Evolutionary conservation across 257 asterid genomes (phyloP).

Genomic region (Lithospermum erythrorhizon): DNA sequence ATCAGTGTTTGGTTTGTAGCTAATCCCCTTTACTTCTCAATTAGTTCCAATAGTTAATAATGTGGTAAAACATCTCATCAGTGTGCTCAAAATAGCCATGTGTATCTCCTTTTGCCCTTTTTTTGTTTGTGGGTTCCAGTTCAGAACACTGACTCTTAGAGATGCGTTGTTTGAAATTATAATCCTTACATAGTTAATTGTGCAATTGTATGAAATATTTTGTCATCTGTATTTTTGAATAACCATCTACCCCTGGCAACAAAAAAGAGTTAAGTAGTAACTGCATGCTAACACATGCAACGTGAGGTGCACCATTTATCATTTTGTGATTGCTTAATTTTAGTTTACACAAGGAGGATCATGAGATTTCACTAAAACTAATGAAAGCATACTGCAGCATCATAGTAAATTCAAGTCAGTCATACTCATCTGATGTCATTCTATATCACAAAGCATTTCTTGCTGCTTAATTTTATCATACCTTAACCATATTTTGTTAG

Average conservation of each 20-base stretch:
- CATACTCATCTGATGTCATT: neutral
- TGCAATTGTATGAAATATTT: neutral
- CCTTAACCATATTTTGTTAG: neutral
- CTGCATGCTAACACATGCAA: too few species aligned
- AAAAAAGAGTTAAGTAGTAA: too few species aligned
- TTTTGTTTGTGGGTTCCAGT: constrained; percentile 14
- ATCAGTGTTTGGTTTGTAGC: constrained; percentile 49
- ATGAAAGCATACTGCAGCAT: too few species aligned
- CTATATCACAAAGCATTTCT: neutral
- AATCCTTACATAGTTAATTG: neutral
- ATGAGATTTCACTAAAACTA: too few species aligned
- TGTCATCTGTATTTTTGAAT: neutral
- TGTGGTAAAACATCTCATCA: neutral
- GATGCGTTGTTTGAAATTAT: neutral
- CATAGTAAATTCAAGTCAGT: neutral
- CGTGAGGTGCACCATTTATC: too few species aligned
- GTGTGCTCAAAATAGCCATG: neutral
- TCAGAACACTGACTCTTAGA: constrained; percentile 7
- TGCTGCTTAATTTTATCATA: neutral
- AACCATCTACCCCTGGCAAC: neutral
- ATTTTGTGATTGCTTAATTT: too few species aligned
- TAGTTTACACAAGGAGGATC: too few species aligned
- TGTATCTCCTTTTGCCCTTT: neutral
- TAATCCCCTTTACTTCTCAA: constrained; percentile 5
- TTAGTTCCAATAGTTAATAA: neutral